phyloP scores from a whole-genome alignment of 257 asterid genomes.

The Solanum bulbocastanum region DNA sequence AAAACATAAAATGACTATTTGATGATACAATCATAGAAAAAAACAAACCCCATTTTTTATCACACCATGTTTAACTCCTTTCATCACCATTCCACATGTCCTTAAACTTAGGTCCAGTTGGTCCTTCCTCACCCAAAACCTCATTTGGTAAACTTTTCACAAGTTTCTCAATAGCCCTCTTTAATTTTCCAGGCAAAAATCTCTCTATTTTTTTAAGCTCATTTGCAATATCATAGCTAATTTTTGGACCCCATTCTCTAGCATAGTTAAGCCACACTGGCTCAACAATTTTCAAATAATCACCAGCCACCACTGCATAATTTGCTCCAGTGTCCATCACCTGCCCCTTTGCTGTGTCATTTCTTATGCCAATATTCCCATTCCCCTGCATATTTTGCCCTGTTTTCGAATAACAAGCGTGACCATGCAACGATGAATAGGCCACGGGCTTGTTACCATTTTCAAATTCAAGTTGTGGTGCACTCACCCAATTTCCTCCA shows the following conservation, averaged over 20 bases:
- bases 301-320: constrained; percentile 30
- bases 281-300: constrained; percentile 28
- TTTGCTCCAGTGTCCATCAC: constrained; percentile 34
- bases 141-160: constrained; percentile 49
- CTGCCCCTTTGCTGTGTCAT: constrained; percentile 40
- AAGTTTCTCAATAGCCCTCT: constrained; percentile 26
- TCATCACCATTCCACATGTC: constrained; percentile 82
- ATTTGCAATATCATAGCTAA: constrained; percentile 34
- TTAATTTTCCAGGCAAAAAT: constrained; percentile 46
- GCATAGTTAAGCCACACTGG: constrained; percentile 64
- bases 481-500: constrained; percentile 47
- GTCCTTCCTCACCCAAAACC: constrained; percentile 79
- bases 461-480: constrained; percentile 36
- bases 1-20: background rate
- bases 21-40: background rate
- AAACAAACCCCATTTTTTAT: background rate
- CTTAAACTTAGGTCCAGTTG: constrained; percentile 75
- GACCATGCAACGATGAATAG: constrained; percentile 69
- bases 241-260: constrained; percentile 81
- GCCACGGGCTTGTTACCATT: constrained; percentile 41
- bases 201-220: constrained; percentile 44
- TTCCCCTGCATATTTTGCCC: constrained; percentile 57
- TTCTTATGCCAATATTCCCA: constrained; percentile 48
- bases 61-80: constrained; percentile 11
- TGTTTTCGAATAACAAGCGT: constrained; percentile 41